A percentile compares a stretch with the other conserved stretches of the same genome.
These are phyloP conservation scores for Alternaria triticimaculans DNA, from an alignment of 2,329 filamentous ascomycete genomes.

Conservation along the genomic window DNA sequence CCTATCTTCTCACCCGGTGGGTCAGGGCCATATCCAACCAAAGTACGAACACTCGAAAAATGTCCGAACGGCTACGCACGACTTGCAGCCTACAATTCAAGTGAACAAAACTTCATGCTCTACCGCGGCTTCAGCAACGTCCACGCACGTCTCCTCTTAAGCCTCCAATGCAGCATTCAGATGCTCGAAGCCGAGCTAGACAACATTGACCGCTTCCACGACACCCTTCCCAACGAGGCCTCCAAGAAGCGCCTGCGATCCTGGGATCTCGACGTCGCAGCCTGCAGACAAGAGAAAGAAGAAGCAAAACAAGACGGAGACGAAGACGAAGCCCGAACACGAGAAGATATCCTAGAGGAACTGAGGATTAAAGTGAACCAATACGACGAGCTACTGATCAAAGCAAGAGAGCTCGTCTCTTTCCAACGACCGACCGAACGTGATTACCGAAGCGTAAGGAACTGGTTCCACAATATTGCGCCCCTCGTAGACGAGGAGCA, in stretches of 20 bases:
- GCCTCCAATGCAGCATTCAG: slow-evolving; percentile 18
- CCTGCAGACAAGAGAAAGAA: not conserved
- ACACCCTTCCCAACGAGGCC: not conserved
- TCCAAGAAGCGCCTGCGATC: not conserved
- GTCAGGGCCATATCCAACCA: not conserved
- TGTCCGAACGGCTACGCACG: slow-evolving; percentile 36
- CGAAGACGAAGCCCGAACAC: not conserved
- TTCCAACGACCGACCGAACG: slow-evolving; percentile 35
- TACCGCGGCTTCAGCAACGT: slow-evolving; percentile 42
- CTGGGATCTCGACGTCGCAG: not conserved
- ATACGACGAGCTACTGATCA: slow-evolving; percentile 4
- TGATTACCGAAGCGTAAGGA: slow-evolving; percentile 36
- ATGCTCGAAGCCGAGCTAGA: not conserved
- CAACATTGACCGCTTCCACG: not conserved
- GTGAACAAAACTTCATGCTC: slow-evolving; percentile 39
- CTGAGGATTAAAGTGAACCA: not conserved
- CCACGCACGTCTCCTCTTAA: slow-evolving; percentile 34
- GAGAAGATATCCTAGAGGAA: not conserved
- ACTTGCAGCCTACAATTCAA: slow-evolving; percentile 36
- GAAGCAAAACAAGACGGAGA: not conserved
- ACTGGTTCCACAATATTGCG: slow-evolving; percentile 28
- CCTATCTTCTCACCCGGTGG: not conserved
- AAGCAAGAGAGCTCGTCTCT: slow-evolving; percentile 31
- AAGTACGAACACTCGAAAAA: slow-evolving; percentile 21
- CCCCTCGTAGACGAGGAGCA: slow-evolving; percentile 30